Conservation (phyloP, 345 rosid species). For the Geranium brycei region DNA sequence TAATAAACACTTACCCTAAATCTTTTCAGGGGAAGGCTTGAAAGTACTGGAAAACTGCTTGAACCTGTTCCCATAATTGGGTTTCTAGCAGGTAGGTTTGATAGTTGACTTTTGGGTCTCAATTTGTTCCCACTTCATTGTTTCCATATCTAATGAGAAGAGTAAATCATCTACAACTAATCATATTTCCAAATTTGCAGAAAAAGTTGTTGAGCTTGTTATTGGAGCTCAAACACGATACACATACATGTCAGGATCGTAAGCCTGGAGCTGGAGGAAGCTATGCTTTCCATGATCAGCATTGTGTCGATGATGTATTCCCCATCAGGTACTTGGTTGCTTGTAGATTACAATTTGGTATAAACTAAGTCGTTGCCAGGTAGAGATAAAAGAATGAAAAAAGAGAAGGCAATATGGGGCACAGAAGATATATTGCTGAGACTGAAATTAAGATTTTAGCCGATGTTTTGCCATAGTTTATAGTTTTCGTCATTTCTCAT, state of each 20-base stretch:
- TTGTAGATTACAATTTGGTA: too few relatives aligned
- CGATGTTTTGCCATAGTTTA: too few relatives aligned
- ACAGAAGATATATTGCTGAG: too few relatives aligned
- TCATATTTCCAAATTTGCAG: slow-evolving; percentile 25
- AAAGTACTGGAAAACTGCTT: slow-evolving; percentile 41
- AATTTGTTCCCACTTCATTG: background rate
- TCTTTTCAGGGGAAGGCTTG: slow-evolving; percentile 60
- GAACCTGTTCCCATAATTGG: slow-evolving; percentile 68
- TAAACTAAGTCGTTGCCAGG: too few relatives aligned
- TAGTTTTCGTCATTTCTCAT: too few relatives aligned
- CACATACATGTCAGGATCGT: slow-evolving; percentile 90
- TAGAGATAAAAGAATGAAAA: too few relatives aligned
- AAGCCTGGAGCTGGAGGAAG: slow-evolving; percentile 5
- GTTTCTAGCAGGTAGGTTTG: slow-evolving; percentile 46
- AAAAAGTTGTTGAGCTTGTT: slow-evolving; percentile 69
- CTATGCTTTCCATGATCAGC: too few relatives aligned
- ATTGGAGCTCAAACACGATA: slow-evolving; percentile 84
- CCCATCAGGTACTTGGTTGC: too few relatives aligned
- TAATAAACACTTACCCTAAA: slow-evolving; percentile 1
- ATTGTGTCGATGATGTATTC: too few relatives aligned
- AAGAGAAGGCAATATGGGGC: too few relatives aligned
- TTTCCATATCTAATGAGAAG: background rate
- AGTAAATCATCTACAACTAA: background rate
- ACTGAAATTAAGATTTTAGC: too few relatives aligned
- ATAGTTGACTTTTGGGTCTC: background rate